A percentile compares a stretch with the other conserved stretches of the same genome.
These are phyloP conservation scores for Clarireedia paspali DNA, from an alignment of 2,329 filamentous ascomycete genomes.

Conservation along the genomic window DNA sequence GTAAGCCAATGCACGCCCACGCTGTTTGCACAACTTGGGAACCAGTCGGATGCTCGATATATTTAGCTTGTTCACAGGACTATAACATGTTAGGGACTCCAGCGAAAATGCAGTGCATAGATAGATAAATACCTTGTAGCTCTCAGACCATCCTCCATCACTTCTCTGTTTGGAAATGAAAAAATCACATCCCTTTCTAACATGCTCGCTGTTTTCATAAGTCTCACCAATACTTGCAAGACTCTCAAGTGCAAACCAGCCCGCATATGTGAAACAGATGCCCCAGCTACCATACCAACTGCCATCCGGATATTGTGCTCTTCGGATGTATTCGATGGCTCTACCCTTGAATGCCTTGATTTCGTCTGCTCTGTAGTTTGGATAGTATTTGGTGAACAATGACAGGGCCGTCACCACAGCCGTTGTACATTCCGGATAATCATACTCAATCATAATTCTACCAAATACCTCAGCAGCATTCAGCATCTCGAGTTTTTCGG, in stretches of 20 bases:
- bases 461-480: conserved; percentile 97
- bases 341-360: conserved; percentile 65
- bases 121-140: conserved; percentile 55
- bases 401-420: conserved; percentile 83
- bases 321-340: conserved; percentile 77
- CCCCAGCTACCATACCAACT: conserved; percentile 98
- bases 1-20: conserved; percentile 76
- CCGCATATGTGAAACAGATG: conserved; percentile 95
- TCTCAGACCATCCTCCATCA: conserved; percentile 96
- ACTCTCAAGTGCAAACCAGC: conserved; percentile 91
- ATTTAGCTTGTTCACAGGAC: conserved; percentile 71
- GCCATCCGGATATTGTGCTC: conserved; percentile 70
- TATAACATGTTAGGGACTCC: conserved; percentile 29
- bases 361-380: conserved; percentile 68
- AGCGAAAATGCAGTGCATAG: neutral
- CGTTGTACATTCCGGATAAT: conserved; percentile 96
- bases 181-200: conserved; percentile 76
- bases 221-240: conserved; percentile 75
- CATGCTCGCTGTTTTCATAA: conserved; percentile 63
- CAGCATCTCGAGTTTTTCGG: conserved; percentile 70
- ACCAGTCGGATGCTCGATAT: conserved; percentile 63
- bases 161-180: conserved; percentile 74
- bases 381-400: conserved; percentile 74
- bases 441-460: conserved; percentile 96
- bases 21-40: conserved; percentile 93